Conservation (phyloP, 371 early-diverging fungal genomes). For the Mucor plumbeus region DNA sequence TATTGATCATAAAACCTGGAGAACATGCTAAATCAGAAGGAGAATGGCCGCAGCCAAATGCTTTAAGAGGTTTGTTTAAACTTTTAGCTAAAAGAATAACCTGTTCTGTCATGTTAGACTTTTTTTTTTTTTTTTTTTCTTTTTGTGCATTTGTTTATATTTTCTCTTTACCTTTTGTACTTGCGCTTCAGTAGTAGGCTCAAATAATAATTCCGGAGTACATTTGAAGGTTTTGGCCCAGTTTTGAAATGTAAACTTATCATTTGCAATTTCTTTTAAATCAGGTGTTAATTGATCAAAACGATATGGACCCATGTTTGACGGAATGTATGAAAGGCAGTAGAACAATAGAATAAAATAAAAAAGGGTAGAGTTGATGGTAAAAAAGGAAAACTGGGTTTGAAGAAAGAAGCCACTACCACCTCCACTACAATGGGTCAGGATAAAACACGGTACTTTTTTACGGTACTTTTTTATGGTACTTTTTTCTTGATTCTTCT, state of each 20-base stretch:
- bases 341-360: conserved; percentile 3
- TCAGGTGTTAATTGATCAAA: conserved; percentile 24
- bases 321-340: neutral
- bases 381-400: conserved; percentile 6
- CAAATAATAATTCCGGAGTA: conserved; percentile 62
- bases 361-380: neutral
- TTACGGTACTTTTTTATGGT: too few species aligned
- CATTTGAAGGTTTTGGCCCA: conserved; percentile 81
- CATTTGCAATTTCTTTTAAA: conserved; percentile 17
- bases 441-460: too few species aligned
- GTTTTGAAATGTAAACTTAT: conserved; percentile 59
- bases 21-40: conserved; percentile 85
- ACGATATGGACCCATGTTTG: conserved; percentile 23
- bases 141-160: too few species aligned
- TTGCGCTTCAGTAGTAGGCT: conserved; percentile 68
- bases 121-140: neutral
- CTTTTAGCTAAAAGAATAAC: conserved; percentile 56
- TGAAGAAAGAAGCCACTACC: neutral
- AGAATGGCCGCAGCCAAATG: conserved; percentile 82
- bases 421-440: too few species aligned
- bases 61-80: conserved; percentile 60
- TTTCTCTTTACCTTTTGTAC: conserved; percentile 59
- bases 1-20: conserved; percentile 69
- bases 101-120: conserved; percentile 26
- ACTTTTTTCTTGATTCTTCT: too few species aligned